A percentile compares a stretch with the other conserved stretches of the same genome.
These are phyloP conservation scores for Gamsiella multidivaricata DNA, from an alignment of 192 early-diverging fungal species.

Conservation along the genomic window DNA sequence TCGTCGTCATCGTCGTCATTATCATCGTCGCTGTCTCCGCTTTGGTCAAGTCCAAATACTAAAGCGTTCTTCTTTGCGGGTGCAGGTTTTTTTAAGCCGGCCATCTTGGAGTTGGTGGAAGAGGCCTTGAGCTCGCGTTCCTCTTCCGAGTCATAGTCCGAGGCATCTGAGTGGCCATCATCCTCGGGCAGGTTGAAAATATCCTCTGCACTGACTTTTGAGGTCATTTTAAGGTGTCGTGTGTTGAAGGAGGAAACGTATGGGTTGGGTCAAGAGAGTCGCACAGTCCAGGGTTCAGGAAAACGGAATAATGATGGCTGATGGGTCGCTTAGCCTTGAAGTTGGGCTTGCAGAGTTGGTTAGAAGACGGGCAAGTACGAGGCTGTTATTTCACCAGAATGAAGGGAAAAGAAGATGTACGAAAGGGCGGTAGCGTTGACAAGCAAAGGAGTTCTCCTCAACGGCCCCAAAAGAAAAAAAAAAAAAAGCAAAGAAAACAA, in stretches of 20 bases:
- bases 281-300: too few species aligned
- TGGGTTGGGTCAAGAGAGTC: too few species aligned
- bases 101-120: constrained; percentile 5
- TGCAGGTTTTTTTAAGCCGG: constrained; percentile 6
- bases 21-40: constrained; percentile 14
- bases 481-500: constrained; percentile 16
- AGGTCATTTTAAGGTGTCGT: constrained; percentile 7
- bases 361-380: too few species aligned
- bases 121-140: neutral
- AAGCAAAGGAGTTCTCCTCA: too few species aligned
- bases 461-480: constrained; percentile 21
- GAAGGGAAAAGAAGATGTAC: too few species aligned
- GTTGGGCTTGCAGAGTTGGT: too few species aligned
- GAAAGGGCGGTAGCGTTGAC: too few species aligned
- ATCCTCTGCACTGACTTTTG: constrained; percentile 41
- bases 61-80: constrained; percentile 14
- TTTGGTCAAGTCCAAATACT: constrained; percentile 44
- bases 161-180: constrained; percentile 35
- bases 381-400: too few species aligned
- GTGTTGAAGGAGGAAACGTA: neutral
- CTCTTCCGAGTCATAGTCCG: constrained; percentile 42
- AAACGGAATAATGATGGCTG: too few species aligned
- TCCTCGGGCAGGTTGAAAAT: constrained; percentile 38
- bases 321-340: too few species aligned
- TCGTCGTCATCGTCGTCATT: constrained; percentile 26